Base-by-base conservation (phyloP, 2,329 filamentous ascomycete species). In the Tolypocladium paradoxum region DNA sequence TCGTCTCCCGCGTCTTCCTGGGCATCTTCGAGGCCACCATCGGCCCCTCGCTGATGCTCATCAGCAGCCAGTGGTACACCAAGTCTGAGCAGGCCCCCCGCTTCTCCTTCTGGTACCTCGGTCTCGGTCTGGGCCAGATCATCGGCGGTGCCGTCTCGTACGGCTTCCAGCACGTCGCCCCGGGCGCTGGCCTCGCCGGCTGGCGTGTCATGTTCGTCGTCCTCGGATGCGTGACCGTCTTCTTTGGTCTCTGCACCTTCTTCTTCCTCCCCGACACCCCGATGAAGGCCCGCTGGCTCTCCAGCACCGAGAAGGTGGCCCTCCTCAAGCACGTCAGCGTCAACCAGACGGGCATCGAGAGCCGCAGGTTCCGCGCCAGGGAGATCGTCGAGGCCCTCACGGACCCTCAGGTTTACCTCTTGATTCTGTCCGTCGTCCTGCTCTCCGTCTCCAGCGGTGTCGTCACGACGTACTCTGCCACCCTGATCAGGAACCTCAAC, bases 191-290 rank as follows among this genome's bases (percentile, higher is more conserved):
- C 1, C 75, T 77, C 2, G 71, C 79, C n/a, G 84, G 84, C 4
- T 89, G 84, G 84, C 73, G 82, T 6, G 84, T 79, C 78, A 75
- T 88, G 27, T 88, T 88, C 65, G 81, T 88, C 48, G 77, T 84
- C 14, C 82, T 88, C 60, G 85, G 85, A 9, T 70, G 73, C 5
- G 69, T 69, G 27, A 72, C 70, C 2, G 63, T 70, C 4, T 18
- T 61, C 7, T 61, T 70, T 6, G 70, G 68, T 0, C 46, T 70
- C 9, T 61, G 57, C 49, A 65, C 65, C 8, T 59, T 69, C 34
- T 37, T 65, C 27, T 64, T 70, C 38, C 60, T 72, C 1, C 70
- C 69, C 3, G 67, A 71, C 40, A 79, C 56, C 60, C 78, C 68
- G 1, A 77, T 76, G 60, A 74, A 78, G 36, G 67, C 76, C 3